Conservation (phyloP, 2,329 filamentous ascomycete genomes). For the Aspergillus ibericus region DNA sequence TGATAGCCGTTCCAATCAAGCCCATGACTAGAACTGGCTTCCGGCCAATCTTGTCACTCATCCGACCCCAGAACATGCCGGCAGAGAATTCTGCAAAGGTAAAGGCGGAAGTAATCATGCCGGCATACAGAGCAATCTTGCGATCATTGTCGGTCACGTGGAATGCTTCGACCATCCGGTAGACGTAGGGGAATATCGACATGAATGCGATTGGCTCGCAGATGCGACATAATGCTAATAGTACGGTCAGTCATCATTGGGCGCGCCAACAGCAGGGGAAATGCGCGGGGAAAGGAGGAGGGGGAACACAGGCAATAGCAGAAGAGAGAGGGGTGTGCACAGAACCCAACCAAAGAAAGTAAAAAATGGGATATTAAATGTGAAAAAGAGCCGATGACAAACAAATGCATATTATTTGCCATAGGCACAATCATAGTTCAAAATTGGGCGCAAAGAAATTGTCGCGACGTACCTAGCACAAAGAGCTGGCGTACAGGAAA, state of each 20-base stretch:
- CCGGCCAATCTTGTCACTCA: slow-evolving; percentile 88
- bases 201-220: slow-evolving; percentile 99
- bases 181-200: slow-evolving; percentile 98
- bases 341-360: not conserved
- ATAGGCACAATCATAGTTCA: not conserved
- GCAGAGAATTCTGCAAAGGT: slow-evolving; percentile 94
- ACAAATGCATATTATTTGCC: not conserved
- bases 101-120: slow-evolving; percentile 94
- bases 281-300: not conserved
- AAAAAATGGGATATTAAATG: not conserved
- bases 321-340: not conserved
- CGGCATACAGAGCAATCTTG: slow-evolving; percentile 86
- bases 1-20: slow-evolving; percentile 86
- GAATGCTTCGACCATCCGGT: slow-evolving; percentile 95
- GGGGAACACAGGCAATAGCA: not conserved
- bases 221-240: slow-evolving; percentile 81
- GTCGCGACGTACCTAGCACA: slow-evolving; percentile 43
- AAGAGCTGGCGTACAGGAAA: slow-evolving; percentile 62
- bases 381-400: not conserved
- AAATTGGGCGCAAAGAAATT: slow-evolving; percentile 20
- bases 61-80: slow-evolving; percentile 85
- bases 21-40: slow-evolving; percentile 90
- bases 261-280: not conserved
- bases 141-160: slow-evolving; percentile 74
- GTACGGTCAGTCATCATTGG: slow-evolving; percentile 18